These are phyloP conservation scores for Apiospora phragmitis DNA, from an alignment of 2,329 filamentous ascomycete genomes.

Conservation along the genomic window DNA sequence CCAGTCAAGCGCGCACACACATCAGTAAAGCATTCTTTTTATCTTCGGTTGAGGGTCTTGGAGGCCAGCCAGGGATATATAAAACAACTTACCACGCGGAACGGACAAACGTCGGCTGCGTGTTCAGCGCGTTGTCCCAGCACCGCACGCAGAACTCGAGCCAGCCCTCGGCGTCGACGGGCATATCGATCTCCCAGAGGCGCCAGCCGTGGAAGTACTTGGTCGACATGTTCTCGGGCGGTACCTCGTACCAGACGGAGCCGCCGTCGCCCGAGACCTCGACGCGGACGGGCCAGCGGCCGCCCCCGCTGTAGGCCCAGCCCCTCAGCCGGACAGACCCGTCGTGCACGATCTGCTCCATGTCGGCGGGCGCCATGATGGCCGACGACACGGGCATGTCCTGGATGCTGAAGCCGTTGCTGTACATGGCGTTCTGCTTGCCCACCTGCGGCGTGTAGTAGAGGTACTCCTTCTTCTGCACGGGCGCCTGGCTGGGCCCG, in stretches of 20 bases:
- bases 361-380: conserved; percentile 64
- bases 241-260: conserved; percentile 64
- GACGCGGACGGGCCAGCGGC: conserved; percentile 61
- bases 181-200: conserved; percentile 62
- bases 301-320: conserved; percentile 61
- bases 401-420: conserved; percentile 66
- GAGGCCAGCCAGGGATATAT: too few relatives aligned
- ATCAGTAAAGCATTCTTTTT: not conserved
- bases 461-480: conserved; percentile 66
- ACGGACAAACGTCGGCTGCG: conserved; percentile 56
- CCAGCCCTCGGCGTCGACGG: conserved; percentile 63
- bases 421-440: conserved; percentile 63
- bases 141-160: conserved; percentile 58
- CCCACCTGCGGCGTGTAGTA: conserved; percentile 70
- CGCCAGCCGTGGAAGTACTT: conserved; percentile 68
- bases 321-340: conserved; percentile 58
- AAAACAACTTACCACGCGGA: conserved; percentile 50
- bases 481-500: conserved; percentile 56
- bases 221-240: conserved; percentile 56
- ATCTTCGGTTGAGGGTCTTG: too few relatives aligned
- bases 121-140: conserved; percentile 64
- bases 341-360: conserved; percentile 61
- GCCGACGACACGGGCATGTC: conserved; percentile 71
- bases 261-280: conserved; percentile 66
- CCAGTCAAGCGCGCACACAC: not conserved